Evolutionary conservation across 805 yeast genomes (phyloP).

Genomic region (Ogataea corticis): DNA sequence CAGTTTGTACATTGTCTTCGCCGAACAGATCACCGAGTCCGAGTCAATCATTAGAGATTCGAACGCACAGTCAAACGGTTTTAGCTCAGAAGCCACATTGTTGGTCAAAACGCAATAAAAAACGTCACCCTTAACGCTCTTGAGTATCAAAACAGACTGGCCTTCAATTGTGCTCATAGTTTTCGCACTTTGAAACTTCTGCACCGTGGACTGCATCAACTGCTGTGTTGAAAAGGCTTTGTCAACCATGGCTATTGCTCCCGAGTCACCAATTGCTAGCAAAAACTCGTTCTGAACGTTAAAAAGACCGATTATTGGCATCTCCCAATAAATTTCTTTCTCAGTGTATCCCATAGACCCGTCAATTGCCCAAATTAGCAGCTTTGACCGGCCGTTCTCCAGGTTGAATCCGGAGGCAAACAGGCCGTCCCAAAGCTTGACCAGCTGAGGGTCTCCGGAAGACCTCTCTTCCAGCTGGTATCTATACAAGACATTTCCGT

Average conservation of each 20-base stretch:
- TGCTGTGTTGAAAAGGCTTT: not conserved
- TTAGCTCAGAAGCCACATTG: not conserved
- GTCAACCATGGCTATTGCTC: conserved; percentile 10
- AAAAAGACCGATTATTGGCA: conserved; percentile 18
- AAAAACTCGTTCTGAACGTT: conserved; percentile 3
- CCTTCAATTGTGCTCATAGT: conserved; percentile 11
- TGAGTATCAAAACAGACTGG: conserved; percentile 6
- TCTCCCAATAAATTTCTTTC: conserved; percentile 17
- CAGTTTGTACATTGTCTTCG: conserved; percentile 15
- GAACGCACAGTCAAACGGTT: conserved; percentile 13
- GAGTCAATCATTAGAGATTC: conserved; percentile 7
- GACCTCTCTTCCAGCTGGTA: conserved; percentile 27
- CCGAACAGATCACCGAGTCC: conserved; percentile 15
- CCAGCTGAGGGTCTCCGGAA: conserved; percentile 10
- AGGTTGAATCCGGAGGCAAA: conserved; percentile 20
- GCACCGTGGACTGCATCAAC: not conserved
- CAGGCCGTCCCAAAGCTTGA: conserved; percentile 12
- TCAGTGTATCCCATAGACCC: conserved; percentile 13
- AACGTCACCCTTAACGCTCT: not conserved
- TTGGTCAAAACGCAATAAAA: not conserved
- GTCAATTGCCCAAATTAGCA: conserved; percentile 22
- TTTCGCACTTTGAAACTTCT: conserved; percentile 3
- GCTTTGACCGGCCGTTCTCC: conserved; percentile 12
- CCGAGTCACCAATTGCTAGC: conserved; percentile 14
- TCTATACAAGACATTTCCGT: conserved; percentile 33